A percentile compares a stretch with the other conserved stretches of the same genome.
phyloP scores from a whole-genome alignment of 2,329 filamentous ascomycete genomes.

The Trichoderma sp. region DNA sequence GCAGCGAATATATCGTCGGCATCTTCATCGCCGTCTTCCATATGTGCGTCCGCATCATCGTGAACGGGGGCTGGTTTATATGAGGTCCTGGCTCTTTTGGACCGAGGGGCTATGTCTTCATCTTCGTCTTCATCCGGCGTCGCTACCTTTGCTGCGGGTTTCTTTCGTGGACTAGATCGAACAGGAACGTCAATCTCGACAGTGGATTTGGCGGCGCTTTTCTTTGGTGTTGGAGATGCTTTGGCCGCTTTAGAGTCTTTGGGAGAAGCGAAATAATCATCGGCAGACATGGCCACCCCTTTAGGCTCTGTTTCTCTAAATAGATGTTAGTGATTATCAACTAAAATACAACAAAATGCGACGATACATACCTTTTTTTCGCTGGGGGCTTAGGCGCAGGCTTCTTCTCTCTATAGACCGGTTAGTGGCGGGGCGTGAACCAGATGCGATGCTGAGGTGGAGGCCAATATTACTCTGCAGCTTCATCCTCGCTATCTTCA shows the following conservation, averaged over 20 bases:
- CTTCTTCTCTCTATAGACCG: conserved; percentile 54
- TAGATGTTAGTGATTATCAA: conserved; percentile 21
- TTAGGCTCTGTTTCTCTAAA: conserved; percentile 48
- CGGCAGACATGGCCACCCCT: conserved; percentile 58
- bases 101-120: conserved; percentile 39
- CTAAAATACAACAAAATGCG: not conserved
- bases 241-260: conserved; percentile 48
- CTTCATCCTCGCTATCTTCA: conserved; percentile 81
- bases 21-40: conserved; percentile 71
- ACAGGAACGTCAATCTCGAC: conserved; percentile 50
- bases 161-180: conserved; percentile 59
- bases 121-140: conserved; percentile 36
- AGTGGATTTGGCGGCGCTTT: conserved; percentile 45
- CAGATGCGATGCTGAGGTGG: not conserved
- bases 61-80: conserved; percentile 48
- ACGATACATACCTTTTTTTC: conserved; percentile 60
- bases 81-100: conserved; percentile 49
- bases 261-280: conserved; percentile 60
- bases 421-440: conserved; percentile 7
- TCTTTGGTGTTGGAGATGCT: conserved; percentile 45
- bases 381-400: conserved; percentile 52
- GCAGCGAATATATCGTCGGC: conserved; percentile 84
- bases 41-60: conserved; percentile 60
- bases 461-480: conserved; percentile 52
- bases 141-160: conserved; percentile 40